A percentile compares a stretch with the other conserved stretches of the same genome.
Evolutionary conservation across 202 grass and related monocot genomes (phyloP).

Genomic region (Carex arenaria): DNA sequence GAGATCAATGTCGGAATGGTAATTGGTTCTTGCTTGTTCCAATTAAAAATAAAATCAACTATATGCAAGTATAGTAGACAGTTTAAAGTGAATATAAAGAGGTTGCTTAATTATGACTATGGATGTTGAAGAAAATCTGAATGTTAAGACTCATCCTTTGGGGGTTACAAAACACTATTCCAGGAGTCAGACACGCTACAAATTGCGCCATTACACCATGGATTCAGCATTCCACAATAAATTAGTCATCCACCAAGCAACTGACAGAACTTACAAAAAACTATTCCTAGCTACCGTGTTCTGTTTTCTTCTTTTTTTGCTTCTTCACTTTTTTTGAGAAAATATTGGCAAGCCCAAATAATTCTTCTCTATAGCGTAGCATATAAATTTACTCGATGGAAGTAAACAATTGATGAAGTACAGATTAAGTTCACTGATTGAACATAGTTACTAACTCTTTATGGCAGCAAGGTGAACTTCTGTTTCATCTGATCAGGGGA

Average conservation of each 20-base stretch:
- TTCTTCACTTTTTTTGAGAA: not conserved
- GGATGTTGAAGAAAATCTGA: not conserved
- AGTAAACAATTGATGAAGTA: not conserved
- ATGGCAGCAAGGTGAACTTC: not conserved
- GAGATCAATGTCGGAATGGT: not conserved
- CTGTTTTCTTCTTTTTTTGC: not conserved
- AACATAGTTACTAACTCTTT: not conserved
- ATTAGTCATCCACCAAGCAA: not conserved
- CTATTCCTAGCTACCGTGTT: not conserved
- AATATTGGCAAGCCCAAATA: not conserved
- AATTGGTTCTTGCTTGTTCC: not conserved
- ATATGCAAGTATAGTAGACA: not conserved
- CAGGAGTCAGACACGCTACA: not conserved
- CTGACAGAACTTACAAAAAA: not conserved
- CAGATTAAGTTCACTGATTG: not conserved
- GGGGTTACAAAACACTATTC: not conserved
- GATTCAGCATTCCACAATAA: not conserved
- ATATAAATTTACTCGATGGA: not conserved
- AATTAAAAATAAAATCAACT: not conserved
- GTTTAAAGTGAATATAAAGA: not conserved
- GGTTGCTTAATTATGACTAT: not conserved
- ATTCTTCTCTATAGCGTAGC: not conserved
- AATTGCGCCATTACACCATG: not conserved
- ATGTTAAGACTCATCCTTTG: not conserved
- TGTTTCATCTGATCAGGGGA: not conserved